Conservation (phyloP, 2,329 filamentous ascomycete genomes). For the Chrysosporium keratinophilum region DNA sequence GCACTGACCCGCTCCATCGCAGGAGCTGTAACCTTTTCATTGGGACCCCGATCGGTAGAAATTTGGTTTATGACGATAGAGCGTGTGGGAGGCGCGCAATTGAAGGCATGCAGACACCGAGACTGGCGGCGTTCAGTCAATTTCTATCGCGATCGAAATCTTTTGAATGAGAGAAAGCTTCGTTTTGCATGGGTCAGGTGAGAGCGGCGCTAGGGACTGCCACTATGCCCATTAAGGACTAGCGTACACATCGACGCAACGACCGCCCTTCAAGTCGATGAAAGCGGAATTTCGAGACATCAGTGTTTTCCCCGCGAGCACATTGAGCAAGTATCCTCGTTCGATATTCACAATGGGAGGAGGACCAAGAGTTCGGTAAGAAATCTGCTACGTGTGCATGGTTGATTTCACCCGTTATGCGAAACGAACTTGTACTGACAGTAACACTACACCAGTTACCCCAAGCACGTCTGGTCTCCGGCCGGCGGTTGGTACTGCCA, state of each 20-base stretch:
- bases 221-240: not conserved
- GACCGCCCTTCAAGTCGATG: slow-evolving; percentile 1
- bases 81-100: not conserved
- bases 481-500: slow-evolving; percentile 96
- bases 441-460: slow-evolving; percentile 56
- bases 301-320: slow-evolving; percentile 17
- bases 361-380: slow-evolving; percentile 66
- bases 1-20: slow-evolving; percentile 43
- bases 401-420: slow-evolving; percentile 13
- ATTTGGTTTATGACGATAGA: not conserved
- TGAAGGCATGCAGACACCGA: slow-evolving; percentile 2
- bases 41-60: slow-evolving; percentile 11
- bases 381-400: slow-evolving; percentile 34
- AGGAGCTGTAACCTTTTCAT: slow-evolving; percentile 45
- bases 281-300: slow-evolving; percentile 12
- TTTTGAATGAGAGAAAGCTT: slow-evolving; percentile 7
- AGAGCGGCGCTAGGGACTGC: not conserved
- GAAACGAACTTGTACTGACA: slow-evolving; percentile 8
- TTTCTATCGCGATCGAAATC: slow-evolving; percentile 11
- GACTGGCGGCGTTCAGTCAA: not conserved
- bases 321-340: slow-evolving; percentile 10
- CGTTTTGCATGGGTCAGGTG: slow-evolving; percentile 12
- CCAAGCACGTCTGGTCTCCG: slow-evolving; percentile 99
- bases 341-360: slow-evolving; percentile 50
- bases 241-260: not conserved